Evolutionary conservation across 2,329 filamentous ascomycete species (phyloP).

Genomic region (Clarireedia paspali): DNA sequence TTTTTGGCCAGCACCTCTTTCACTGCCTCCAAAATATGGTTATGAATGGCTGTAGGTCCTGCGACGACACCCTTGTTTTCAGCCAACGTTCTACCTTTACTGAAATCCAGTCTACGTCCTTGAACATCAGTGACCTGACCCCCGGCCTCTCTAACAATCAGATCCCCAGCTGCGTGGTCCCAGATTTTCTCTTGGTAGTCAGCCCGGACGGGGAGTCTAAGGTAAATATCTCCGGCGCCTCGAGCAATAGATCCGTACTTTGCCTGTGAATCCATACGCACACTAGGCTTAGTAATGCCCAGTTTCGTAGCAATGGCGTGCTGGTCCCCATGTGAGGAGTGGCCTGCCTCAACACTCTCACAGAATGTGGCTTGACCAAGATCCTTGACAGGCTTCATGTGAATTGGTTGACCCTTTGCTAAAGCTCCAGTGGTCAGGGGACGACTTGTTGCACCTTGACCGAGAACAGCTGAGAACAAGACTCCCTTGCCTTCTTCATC

Average conservation of each 20-base stretch:
- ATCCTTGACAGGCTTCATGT: constrained; percentile 70
- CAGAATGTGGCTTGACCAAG: constrained; percentile 84
- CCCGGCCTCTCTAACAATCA: constrained; percentile 91
- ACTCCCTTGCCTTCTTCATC: constrained; percentile 74
- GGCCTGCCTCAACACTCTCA: constrained; percentile 89
- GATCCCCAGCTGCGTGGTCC: constrained; percentile 93
- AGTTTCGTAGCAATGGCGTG: constrained; percentile 75
- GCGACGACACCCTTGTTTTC: constrained; percentile 93
- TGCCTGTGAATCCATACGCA: constrained; percentile 95
- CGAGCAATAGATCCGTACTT: constrained; percentile 96
- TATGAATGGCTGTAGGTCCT: constrained; percentile 69
- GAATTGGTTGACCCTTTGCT: constrained; percentile 53
- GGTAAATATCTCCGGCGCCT: constrained; percentile 89
- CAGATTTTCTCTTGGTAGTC: constrained; percentile 99
- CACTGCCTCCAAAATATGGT: constrained; percentile 70
- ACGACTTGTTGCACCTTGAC: constrained; percentile 73
- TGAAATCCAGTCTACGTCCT: constrained; percentile 81
- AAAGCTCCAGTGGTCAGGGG: constrained; percentile 55
- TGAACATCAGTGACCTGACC: constrained; percentile 85
- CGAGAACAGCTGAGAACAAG: constrained; percentile 75
- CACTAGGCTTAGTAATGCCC: constrained; percentile 80
- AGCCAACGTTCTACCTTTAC: constrained; percentile 73
- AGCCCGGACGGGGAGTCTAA: constrained; percentile 76
- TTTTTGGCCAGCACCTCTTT: constrained; percentile 62
- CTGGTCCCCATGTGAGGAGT: constrained; percentile 85